A percentile compares a stretch with the other conserved stretches of the same genome.
Evolutionary conservation across 2,329 filamentous ascomycete genomes (phyloP).

Genomic region (Fusarium nodosum): DNA sequence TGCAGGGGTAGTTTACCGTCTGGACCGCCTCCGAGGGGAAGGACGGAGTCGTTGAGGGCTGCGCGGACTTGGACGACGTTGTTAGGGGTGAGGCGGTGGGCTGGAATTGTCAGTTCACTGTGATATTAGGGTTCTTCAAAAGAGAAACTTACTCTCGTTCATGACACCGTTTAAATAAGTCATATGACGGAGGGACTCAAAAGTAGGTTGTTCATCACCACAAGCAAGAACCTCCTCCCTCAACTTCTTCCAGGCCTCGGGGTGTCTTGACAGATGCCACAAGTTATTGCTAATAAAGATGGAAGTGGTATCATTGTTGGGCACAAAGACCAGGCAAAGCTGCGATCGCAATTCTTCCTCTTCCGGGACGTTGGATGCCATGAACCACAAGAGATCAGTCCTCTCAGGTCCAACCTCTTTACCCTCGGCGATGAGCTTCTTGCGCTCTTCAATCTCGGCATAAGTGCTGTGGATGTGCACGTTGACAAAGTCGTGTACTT

Average conservation of each 20-base stretch:
- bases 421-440: slow-evolving; percentile 8
- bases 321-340: slow-evolving; percentile 16
- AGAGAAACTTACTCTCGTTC: neutral
- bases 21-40: slow-evolving; percentile 8
- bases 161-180: neutral
- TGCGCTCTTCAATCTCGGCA: slow-evolving; percentile 15
- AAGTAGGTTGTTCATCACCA: neutral
- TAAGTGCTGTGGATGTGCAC: slow-evolving; percentile 15
- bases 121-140: no score
- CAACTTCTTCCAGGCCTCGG: slow-evolving; percentile 8
- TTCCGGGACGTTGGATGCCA: slow-evolving; percentile 8
- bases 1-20: slow-evolving; percentile 7
- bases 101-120: neutral
- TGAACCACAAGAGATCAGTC: slow-evolving; percentile 17
- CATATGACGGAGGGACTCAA: slow-evolving; percentile 1
- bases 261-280: slow-evolving; percentile 10
- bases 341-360: slow-evolving; percentile 16
- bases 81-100: slow-evolving; percentile 12
- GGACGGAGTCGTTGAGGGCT: slow-evolving; percentile 7
- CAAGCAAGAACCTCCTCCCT: slow-evolving; percentile 1
- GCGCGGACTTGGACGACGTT: slow-evolving; percentile 14
- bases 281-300: slow-evolving; percentile 7
- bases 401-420: slow-evolving; percentile 13
- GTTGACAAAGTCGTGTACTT: slow-evolving; percentile 18
- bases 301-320: slow-evolving; percentile 7